These are phyloP conservation scores for Parastagonospora nodorum DNA, from an alignment of 2,329 filamentous ascomycete species.

Conservation along the genomic window DNA sequence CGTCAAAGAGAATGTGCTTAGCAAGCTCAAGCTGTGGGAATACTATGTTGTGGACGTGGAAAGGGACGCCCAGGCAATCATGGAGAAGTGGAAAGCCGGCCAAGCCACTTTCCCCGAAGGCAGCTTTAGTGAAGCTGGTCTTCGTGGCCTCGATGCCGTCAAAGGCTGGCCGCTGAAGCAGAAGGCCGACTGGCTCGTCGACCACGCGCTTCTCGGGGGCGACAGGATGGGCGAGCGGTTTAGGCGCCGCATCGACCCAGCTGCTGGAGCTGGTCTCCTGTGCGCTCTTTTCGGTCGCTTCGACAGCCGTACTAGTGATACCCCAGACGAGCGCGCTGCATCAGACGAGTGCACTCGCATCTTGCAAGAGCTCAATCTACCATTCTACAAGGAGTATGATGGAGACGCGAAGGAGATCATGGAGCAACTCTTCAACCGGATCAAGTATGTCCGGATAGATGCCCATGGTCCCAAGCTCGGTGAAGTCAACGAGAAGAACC, in stretches of 20 bases:
- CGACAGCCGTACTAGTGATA: slow-evolving; percentile 56
- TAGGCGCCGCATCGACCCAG: slow-evolving; percentile 71
- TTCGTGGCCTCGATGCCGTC: slow-evolving; percentile 59
- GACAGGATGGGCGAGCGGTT: slow-evolving; percentile 82
- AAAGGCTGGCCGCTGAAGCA: slow-evolving; percentile 61
- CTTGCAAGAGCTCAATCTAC: slow-evolving; percentile 82
- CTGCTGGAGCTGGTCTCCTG: slow-evolving; percentile 70
- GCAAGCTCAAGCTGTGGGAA: slow-evolving; percentile 83
- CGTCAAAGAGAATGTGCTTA: slow-evolving; percentile 80
- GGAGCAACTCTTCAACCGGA: slow-evolving; percentile 89
- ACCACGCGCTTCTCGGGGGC: slow-evolving; percentile 71
- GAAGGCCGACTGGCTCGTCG: slow-evolving; percentile 68
- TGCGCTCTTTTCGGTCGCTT: slow-evolving; percentile 72
- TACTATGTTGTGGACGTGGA: slow-evolving; percentile 87
- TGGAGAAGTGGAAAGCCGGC: slow-evolving; percentile 73
- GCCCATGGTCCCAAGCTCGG: slow-evolving; percentile 87
- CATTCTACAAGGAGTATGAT: slow-evolving; percentile 92
- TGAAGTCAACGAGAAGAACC: slow-evolving; percentile 74
- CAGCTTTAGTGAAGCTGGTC: slow-evolving; percentile 53
- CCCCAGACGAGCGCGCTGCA: slow-evolving; percentile 58
- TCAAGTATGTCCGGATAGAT: slow-evolving; percentile 94
- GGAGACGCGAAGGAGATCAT: slow-evolving; percentile 79
- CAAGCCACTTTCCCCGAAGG: slow-evolving; percentile 61
- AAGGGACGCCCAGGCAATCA: slow-evolving; percentile 67
- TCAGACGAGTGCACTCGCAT: slow-evolving; percentile 63